Evolutionary conservation across 106 monocot genomes (phyloP).

Genomic region (Allium fistulosum): DNA sequence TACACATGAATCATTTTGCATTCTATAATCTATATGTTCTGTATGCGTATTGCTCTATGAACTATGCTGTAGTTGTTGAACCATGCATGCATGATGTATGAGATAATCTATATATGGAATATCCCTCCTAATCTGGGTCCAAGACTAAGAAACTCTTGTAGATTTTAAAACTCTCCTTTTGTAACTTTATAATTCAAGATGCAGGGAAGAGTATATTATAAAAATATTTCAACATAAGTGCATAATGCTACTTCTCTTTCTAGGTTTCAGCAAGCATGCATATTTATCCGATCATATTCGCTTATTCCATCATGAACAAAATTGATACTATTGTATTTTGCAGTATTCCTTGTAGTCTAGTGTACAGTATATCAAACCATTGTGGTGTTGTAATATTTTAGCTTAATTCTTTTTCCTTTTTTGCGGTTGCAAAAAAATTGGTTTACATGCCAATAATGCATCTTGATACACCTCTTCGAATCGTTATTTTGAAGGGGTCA

Average conservation of each 20-base stretch:
- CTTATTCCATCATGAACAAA: too few species aligned
- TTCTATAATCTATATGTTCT: too few species aligned
- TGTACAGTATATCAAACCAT: not conserved
- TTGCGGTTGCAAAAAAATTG: not conserved
- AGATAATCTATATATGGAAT: too few species aligned
- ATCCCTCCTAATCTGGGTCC: too few species aligned
- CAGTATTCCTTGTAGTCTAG: not conserved
- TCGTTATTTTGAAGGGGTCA: conserved; percentile 65
- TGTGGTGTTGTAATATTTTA: not conserved
- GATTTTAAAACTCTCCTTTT: not conserved
- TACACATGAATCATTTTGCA: not conserved
- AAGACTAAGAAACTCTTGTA: not conserved
- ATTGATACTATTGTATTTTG: too few species aligned
- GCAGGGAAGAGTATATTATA: too few species aligned
- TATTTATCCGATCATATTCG: too few species aligned
- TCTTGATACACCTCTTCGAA: conserved; percentile 81
- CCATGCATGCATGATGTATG: not conserved
- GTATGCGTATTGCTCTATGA: too few species aligned
- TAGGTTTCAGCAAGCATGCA: too few species aligned
- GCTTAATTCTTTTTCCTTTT: not conserved
- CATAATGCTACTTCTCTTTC: too few species aligned
- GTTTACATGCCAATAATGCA: conserved; percentile 24
- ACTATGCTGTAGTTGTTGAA: too few species aligned
- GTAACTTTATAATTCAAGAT: not conserved
- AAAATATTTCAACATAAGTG: too few species aligned